Evolutionary conservation across 176 grass and related monocot genomes (phyloP).

Genomic region (Tuctoria greenei): DNA sequence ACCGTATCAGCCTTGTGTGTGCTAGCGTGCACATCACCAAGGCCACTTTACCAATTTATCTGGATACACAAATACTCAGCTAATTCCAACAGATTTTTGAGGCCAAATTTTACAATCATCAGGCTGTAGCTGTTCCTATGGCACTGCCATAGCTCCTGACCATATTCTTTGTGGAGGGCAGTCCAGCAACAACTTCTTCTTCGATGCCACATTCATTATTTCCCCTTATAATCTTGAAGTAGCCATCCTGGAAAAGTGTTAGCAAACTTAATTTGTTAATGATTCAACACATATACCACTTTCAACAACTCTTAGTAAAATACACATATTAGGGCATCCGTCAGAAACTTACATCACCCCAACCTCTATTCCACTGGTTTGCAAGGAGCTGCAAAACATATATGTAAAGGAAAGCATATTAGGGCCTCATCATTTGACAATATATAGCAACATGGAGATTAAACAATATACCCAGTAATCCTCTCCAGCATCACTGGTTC

Average conservation of each 20-base stretch:
- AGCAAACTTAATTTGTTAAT: slow-evolving; percentile 1
- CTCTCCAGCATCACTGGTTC: slow-evolving; percentile 78
- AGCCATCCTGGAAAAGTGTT: slow-evolving; percentile 63
- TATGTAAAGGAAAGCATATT: slow-evolving; percentile 3
- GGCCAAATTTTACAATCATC: slow-evolving; percentile 59
- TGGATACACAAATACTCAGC: neutral
- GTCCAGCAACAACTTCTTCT: slow-evolving; percentile 67
- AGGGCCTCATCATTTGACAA: slow-evolving; percentile 4
- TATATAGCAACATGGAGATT: neutral
- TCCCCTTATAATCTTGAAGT: slow-evolving; percentile 88
- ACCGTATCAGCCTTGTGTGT: neutral
- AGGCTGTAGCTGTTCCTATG: slow-evolving; percentile 31
- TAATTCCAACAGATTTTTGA: slow-evolving; percentile 17
- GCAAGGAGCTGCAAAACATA: slow-evolving; percentile 75
- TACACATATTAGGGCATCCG: slow-evolving; percentile 40
- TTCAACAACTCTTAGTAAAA: neutral
- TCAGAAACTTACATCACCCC: slow-evolving; percentile 83
- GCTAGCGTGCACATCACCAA: slow-evolving; percentile 1
- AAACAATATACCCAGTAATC: slow-evolving; percentile 82
- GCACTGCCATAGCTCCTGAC: slow-evolving; percentile 22
- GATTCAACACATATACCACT: neutral
- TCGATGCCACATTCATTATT: slow-evolving; percentile 85
- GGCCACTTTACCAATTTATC: neutral
- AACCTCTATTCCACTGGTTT: slow-evolving; percentile 93
- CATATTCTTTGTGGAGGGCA: slow-evolving; percentile 73